Base-by-base conservation (phyloP, 371 early-diverging fungal genomes). In the Apophysomyces ossiformis region DNA sequence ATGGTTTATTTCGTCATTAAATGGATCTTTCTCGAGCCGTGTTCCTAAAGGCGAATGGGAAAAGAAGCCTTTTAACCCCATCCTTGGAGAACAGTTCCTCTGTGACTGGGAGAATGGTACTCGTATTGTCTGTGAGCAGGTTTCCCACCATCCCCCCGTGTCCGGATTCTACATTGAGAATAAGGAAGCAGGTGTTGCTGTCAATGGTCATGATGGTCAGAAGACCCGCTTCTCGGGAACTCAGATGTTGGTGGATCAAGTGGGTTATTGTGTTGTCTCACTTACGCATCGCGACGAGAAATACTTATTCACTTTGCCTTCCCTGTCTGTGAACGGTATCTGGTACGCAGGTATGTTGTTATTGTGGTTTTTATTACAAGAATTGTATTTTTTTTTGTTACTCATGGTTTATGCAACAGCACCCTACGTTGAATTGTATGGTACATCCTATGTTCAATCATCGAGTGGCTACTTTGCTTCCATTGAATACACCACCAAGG, bases 1-100 rank as follows among this genome's bases (percentile, higher is more conserved):
- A 60, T 93, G 92, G 92, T 93, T 90, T 67, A 86, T 92, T 61
- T 91, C 91, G 21, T 87, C 91, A 16, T 80, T 92, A 45, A 90
- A 90, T 60, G 92, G 93, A 13, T 86, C 86, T 18, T 91, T 87
- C 70, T 82, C 86, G 56, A 82, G 83, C 71, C 85, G 91, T 61
- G 85, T 86, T 5, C 90, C 92, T 21, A 85, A 88, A 70, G 81
- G 85, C 46, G 87, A 85, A 70, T 89, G 87, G 78, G 94, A 93
- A 68, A 93, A 93, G 85, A 93, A 93, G 69, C 94, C 94, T 4
- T 93, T 88, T 68, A 93, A 93, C 67, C 94, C 94, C n/a, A 91
- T 93, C 45, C 81, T 93, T 1, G 94, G 94, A 60, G 94, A 93
- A 66, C 90, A 91, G 71, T 93, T 91, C 72, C 71, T 85, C 57